phyloP scores from a whole-genome alignment of 2,329 filamentous ascomycete species.

The Claviceps africana region DNA sequence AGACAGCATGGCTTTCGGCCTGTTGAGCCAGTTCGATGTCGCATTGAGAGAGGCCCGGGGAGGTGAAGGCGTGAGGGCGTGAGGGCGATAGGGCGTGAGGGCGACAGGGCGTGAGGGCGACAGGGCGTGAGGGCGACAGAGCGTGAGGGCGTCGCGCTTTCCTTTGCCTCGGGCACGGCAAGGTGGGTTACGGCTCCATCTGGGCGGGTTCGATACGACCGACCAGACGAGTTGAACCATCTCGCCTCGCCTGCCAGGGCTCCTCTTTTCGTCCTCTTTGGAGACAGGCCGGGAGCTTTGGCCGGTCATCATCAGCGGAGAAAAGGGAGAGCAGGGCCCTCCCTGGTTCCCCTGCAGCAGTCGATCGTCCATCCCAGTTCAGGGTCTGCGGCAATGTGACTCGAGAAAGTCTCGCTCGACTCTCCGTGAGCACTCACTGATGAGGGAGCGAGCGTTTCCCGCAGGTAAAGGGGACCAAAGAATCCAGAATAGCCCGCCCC shows the following conservation, averaged over 20 bases:
- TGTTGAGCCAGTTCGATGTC: constrained; percentile 6
- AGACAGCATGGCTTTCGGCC: constrained; percentile 4
- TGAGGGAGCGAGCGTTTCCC: neutral
- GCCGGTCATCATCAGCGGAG: neutral
- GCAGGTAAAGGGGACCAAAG: neutral
- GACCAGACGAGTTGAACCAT: too few species aligned
- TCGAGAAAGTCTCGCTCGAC: too few species aligned
- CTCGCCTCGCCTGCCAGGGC: neutral
- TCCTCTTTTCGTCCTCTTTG: too few species aligned
- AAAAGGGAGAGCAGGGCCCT: neutral
- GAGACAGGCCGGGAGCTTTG: too few species aligned
- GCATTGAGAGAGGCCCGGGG: too few species aligned
- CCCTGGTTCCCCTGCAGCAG: neutral
- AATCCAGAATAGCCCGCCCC: too few species aligned
- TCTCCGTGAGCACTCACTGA: too few species aligned
- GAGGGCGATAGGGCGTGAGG: too few species aligned
- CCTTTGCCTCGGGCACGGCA: neutral
- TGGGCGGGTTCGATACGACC: neutral
- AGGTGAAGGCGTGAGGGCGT: too few species aligned
- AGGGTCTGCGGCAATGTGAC: neutral
- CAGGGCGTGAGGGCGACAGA: too few species aligned
- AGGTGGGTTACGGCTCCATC: neutral
- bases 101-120: too few species aligned
- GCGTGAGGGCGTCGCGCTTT: neutral
- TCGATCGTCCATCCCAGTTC: neutral